Conservation (phyloP, 2,329 filamentous ascomycete genomes). For the Sordariomycetes sp. region DNA sequence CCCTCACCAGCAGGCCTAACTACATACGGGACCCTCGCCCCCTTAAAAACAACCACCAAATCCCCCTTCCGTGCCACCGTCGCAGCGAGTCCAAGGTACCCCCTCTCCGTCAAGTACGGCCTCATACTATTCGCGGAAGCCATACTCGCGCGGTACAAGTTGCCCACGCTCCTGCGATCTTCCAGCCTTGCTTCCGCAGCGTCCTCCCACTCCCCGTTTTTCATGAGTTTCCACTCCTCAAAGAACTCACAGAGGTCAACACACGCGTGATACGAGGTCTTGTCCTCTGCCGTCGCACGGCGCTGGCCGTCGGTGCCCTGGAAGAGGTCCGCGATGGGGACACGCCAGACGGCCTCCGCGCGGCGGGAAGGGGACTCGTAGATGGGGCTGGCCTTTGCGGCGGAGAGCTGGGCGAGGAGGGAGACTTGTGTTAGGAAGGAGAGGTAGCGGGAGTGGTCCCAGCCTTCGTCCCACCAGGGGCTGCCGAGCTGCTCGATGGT, state of each 20-base stretch:
- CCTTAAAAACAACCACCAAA: slow-evolving; percentile 14
- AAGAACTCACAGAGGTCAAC: neutral
- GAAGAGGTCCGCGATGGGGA: neutral
- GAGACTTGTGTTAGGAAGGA: neutral
- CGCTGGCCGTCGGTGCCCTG: neutral
- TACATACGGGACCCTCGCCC: slow-evolving; percentile 14
- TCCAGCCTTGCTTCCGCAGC: neutral
- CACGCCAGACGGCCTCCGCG: neutral
- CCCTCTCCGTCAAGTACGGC: slow-evolving; percentile 15
- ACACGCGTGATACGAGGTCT: neutral
- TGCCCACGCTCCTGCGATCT: neutral
- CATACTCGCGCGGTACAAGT: neutral
- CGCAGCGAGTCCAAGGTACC: slow-evolving; percentile 16
- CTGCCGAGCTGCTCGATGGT: neutral
- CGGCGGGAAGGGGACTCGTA: neutral
- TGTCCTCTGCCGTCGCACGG: neutral
- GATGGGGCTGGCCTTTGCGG: neutral
- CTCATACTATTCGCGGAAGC: neutral
- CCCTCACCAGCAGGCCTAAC: slow-evolving; percentile 8
- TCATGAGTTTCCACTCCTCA: neutral
- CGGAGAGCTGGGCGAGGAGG: neutral
- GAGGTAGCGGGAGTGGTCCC: neutral
- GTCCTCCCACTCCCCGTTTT: neutral
- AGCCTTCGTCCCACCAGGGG: neutral
- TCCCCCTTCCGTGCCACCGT: slow-evolving; percentile 11